A percentile compares a stretch with the other conserved stretches of the same genome.
Evolutionary conservation across 2,329 filamentous ascomycete genomes (phyloP).

Genomic region (Pseudogymnoascus sp.): DNA sequence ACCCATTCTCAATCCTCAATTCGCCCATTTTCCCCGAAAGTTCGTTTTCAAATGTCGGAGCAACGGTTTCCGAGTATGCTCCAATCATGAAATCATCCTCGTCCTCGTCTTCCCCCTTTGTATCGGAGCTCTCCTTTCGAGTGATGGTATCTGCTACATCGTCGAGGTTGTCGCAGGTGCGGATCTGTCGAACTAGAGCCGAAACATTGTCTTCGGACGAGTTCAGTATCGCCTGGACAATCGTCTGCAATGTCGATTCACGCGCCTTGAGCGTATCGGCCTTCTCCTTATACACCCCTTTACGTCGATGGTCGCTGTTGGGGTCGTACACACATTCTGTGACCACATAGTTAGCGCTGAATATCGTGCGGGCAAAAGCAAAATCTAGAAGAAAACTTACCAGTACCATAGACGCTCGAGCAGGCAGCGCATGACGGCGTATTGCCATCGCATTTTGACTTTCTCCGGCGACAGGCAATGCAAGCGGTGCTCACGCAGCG

Average conservation of each 20-base stretch:
- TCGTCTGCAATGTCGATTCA: conserved; percentile 80
- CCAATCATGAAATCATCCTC: conserved; percentile 32
- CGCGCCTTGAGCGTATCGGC: conserved; percentile 79
- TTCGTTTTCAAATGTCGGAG: conserved; percentile 56
- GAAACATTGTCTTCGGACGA: conserved; percentile 79
- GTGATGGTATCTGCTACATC: conserved; percentile 45
- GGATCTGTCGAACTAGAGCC: conserved; percentile 73
- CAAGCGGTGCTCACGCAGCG: conserved; percentile 79
- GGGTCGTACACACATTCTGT: conserved; percentile 84
- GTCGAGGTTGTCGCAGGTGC: conserved; percentile 64
- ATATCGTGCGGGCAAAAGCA: background rate
- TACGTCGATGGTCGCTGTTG: conserved; percentile 89
- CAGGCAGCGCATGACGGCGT: conserved; percentile 91
- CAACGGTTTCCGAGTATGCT: conserved; percentile 34
- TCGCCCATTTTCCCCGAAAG: conserved; percentile 90
- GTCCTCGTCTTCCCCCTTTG: conserved; percentile 35
- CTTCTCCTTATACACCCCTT: conserved; percentile 94
- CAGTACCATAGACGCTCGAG: conserved; percentile 78
- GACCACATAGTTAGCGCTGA: conserved; percentile 1
- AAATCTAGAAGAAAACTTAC: conserved; percentile 20
- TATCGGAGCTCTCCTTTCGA: conserved; percentile 24
- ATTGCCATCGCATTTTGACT: conserved; percentile 87
- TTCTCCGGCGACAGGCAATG: conserved; percentile 68
- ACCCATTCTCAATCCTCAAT: conserved; percentile 75
- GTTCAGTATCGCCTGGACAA: conserved; percentile 88